A percentile compares a stretch with the other conserved stretches of the same genome.
Evolutionary conservation across 2,329 filamentous ascomycete genomes (phyloP).

Genomic region (Zopfia rhizophila): DNA sequence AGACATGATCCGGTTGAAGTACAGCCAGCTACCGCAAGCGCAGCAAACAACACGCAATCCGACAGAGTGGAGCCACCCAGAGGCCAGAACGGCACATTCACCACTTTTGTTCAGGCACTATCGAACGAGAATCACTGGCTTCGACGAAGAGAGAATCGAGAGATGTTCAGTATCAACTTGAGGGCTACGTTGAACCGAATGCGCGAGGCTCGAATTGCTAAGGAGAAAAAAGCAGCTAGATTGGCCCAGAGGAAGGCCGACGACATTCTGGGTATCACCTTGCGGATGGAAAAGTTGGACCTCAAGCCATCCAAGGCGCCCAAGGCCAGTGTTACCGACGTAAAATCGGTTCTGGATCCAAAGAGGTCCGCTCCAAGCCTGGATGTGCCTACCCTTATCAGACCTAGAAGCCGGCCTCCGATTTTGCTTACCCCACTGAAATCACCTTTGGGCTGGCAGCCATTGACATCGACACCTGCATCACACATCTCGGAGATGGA

Average conservation of each 20-base stretch:
- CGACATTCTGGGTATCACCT: slow-evolving; percentile 10
- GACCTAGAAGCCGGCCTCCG: no score
- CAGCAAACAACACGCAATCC: slow-evolving; percentile 1
- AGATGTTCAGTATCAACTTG: slow-evolving; percentile 27
- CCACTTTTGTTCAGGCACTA: slow-evolving; percentile 34
- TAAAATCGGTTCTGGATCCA: neutral
- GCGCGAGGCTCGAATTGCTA: slow-evolving; percentile 6
- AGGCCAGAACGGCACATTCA: slow-evolving; percentile 16
- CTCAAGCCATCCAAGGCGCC: slow-evolving; percentile 10
- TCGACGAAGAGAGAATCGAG: slow-evolving; percentile 34
- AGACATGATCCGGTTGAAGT: slow-evolving; percentile 4
- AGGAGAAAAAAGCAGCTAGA: neutral
- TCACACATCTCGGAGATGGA: no score
- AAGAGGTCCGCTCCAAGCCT: neutral
- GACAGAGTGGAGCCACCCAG: slow-evolving; percentile 3
- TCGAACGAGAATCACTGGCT: slow-evolving; percentile 44
- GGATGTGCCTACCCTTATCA: no score
- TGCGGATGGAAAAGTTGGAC: slow-evolving; percentile 5
- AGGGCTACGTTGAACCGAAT: slow-evolving; percentile 23
- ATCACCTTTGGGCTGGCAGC: neutral
- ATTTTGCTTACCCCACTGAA: neutral
- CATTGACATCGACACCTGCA: neutral
- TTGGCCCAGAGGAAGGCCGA: slow-evolving; percentile 8
- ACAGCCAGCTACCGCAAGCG: neutral
- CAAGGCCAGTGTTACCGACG: neutral